These are phyloP conservation scores for Iodosphaeria phyllophila DNA, from an alignment of 2,329 filamentous ascomycete genomes.

Conservation along the genomic window DNA sequence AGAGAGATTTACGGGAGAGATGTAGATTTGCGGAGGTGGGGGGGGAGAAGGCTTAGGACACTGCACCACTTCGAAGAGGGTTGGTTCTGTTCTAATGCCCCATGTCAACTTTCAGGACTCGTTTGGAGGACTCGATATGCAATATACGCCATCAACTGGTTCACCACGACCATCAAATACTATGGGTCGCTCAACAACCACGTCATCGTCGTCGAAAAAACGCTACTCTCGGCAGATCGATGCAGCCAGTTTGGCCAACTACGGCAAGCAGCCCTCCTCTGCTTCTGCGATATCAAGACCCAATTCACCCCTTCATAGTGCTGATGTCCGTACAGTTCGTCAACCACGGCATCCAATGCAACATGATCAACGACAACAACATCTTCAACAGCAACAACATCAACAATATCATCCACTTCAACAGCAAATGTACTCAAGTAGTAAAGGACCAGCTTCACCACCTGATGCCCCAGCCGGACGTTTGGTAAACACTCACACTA, in stretches of 20 bases:
- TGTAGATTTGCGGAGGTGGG: too few species aligned
- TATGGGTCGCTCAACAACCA: constrained; percentile 23
- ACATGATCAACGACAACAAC: constrained; percentile 23
- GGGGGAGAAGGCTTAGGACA: too few species aligned
- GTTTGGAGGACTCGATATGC: constrained; percentile 57
- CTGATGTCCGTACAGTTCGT: constrained; percentile 33
- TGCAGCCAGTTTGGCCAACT: constrained; percentile 14
- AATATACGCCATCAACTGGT: constrained; percentile 40
- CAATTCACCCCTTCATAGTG: constrained; percentile 43
- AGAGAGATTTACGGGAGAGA: too few species aligned
- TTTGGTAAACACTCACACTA: constrained; percentile 49
- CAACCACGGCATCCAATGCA: constrained; percentile 36
- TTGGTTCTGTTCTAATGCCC: constrained; percentile 5
- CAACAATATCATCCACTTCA: constrained; percentile 28
- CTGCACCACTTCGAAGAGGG: too few species aligned
- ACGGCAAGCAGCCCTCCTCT: constrained; percentile 19
- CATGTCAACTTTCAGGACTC: constrained; percentile 43
- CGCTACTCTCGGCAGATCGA: constrained; percentile 47
- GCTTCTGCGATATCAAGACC: constrained; percentile 39
- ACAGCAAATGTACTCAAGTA: constrained; percentile 29
- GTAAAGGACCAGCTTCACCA: constrained; percentile 39
- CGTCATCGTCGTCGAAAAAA: constrained; percentile 32
- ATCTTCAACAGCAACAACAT: constrained; percentile 27
- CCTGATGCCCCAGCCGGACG: constrained; percentile 44
- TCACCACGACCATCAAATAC: constrained; percentile 41